A percentile compares a stretch with the other conserved stretches of the same genome.
Evolutionary conservation across 1,284 basidiomycete species (phyloP).

Genomic region (Sanghuangporus weigelae): DNA sequence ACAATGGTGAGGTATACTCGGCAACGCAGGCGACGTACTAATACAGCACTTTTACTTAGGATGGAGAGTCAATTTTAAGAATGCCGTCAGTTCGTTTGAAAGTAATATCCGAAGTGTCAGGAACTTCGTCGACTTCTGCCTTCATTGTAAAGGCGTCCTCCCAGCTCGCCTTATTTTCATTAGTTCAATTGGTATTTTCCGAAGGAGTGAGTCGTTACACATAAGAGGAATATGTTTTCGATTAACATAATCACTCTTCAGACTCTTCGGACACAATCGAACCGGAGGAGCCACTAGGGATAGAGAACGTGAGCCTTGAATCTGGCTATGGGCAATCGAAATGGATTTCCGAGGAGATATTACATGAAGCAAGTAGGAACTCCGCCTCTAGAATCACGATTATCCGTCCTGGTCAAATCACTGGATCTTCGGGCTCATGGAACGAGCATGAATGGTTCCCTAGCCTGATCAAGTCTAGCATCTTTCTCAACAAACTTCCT

Average conservation of each 20-base stretch:
- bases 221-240: constrained; percentile 2
- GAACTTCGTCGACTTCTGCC: constrained; percentile 27
- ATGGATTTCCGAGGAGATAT: constrained; percentile 39
- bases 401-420: constrained; percentile 16
- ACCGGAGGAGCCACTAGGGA: constrained; percentile 15
- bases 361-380: constrained; percentile 19
- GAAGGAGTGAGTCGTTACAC: not conserved
- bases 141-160: constrained; percentile 18
- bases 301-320: constrained; percentile 7
- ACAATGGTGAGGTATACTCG: constrained; percentile 26
- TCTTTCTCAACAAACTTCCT: constrained; percentile 11
- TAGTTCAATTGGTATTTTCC: constrained; percentile 17
- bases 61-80: constrained; percentile 41
- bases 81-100: constrained; percentile 31
- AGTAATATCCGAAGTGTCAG: constrained; percentile 33
- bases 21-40: not conserved
- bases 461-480: constrained; percentile 11
- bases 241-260: not conserved
- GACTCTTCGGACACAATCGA: constrained; percentile 10
- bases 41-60: constrained; percentile 24
- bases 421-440: constrained; percentile 18
- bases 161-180: constrained; percentile 21
- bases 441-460: constrained; percentile 19
- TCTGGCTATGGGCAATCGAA: constrained; percentile 59
- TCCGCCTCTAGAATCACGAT: constrained; percentile 21